phyloP scores from a whole-genome alignment of 768 basidiomycete genomes.

The Lactifluus hygrophoroides region DNA sequence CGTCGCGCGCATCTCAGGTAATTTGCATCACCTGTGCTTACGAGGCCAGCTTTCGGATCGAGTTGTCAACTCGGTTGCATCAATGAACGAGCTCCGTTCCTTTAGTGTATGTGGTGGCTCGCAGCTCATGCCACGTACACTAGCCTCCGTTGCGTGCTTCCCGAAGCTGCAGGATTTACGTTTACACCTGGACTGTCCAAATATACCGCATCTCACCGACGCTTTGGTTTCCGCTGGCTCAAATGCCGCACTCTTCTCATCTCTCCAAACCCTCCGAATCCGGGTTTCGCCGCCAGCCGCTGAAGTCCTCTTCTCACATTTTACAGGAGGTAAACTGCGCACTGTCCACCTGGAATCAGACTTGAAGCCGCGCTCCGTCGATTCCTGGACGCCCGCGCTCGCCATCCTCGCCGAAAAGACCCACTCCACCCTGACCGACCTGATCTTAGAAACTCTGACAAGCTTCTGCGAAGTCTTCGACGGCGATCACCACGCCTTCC shows the following conservation, averaged over 20 bases:
- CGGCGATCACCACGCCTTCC: slow-evolving; percentile 10
- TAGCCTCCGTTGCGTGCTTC: slow-evolving; percentile 15
- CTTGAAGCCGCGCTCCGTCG: slow-evolving; percentile 18
- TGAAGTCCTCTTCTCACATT: slow-evolving; percentile 11
- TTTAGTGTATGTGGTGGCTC: slow-evolving; percentile 16
- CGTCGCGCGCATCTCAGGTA: slow-evolving; percentile 12
- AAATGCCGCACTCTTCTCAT: slow-evolving; percentile 11
- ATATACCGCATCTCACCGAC: slow-evolving; percentile 8
- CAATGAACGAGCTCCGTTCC: slow-evolving; percentile 16
- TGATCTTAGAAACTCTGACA: slow-evolving; percentile 17
- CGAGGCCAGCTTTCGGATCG: slow-evolving; percentile 18
- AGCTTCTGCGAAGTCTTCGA: slow-evolving; percentile 20
- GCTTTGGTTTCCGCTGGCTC: not conserved
- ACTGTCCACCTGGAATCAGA: slow-evolving; percentile 19
- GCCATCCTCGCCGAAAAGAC: slow-evolving; percentile 14
- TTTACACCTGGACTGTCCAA: slow-evolving; percentile 16
- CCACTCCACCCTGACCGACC: slow-evolving; percentile 9
- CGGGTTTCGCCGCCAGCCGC: slow-evolving; percentile 12
- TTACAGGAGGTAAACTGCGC: slow-evolving; percentile 7
- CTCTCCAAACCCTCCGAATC: slow-evolving; percentile 15
- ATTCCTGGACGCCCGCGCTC: slow-evolving; percentile 18
- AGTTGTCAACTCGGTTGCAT: slow-evolving; percentile 9
- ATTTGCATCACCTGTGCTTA: slow-evolving; percentile 12
- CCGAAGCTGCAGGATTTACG: slow-evolving; percentile 17
- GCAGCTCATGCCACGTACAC: slow-evolving; percentile 17